Evolutionary conservation across 148 eudicot genomes (phyloP), one percentile per base, ranked within the genome.

Genomic region (Rhododendron molle): DNA sequence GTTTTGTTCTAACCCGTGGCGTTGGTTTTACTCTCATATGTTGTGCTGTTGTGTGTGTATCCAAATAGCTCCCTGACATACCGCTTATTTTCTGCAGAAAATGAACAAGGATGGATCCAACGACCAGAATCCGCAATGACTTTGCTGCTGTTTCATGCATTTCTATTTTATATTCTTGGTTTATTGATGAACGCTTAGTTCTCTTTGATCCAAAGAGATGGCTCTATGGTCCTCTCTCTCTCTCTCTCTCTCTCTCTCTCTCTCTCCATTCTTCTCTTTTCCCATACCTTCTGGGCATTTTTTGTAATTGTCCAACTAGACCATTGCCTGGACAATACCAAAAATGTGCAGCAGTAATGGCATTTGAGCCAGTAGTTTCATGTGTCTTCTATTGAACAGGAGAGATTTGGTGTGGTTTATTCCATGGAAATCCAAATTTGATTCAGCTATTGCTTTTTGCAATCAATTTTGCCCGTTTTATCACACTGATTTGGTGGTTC

Each of bases 41-140:
- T 26, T 46, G 8, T 1, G 62, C n/a, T 79, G 38, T 28, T 49
- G 12, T 28, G 7, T 28, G 38, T 34, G 83, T 54, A 7, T 54
- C 67, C 67, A 9, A 52, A 56, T 38, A 81, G 83, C 44, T 80
- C 47, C 67, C 44, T 80, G 62, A 46, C 40, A 36, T 43, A 16
- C 47, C 32, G 1, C 44, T 15, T 0, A 52, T 36, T 62, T 83
- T 54, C 58, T 85, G 89, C 88, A 91, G 93, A 91, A 91, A 82
- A 40, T 88, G 62, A 76, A 81, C 73, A 52, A 89, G 83, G 90
- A 88, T 77, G 90, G 86, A 84, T 80, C 88, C 21, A 52, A 76
- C 34, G 87, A 80, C 28, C 90, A 67, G 80, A 87, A 72, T 49
- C 85, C 50, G 23, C 38, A n/a, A 83, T 73, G 30, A 40, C 13